Base-by-base conservation (phyloP, 805 yeast genomes). In the Candida anglica region DNA sequence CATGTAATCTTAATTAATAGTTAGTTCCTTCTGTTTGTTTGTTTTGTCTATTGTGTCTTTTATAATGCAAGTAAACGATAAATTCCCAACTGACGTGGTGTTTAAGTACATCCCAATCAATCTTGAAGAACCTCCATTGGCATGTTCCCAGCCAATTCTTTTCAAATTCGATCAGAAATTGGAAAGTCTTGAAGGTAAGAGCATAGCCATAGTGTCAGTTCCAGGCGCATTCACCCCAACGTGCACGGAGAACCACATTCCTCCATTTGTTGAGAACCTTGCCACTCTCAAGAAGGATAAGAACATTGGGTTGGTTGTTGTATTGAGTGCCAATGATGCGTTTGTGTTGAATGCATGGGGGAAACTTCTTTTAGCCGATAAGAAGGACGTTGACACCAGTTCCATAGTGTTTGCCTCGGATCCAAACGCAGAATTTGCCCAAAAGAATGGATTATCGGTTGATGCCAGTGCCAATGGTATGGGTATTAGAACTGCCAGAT, bases 171-270 rank as follows among this genome's bases (percentile, higher is more conserved):
- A 63, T 47, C 50, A 52, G 19, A 41, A 63, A 33, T 19, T 63
- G 17, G 49, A 40, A 28, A 45, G 58, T 30, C 41, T 50, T 22
- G 46, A 48, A 19, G 48, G 53, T 16, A 55, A 52, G 28, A n/a
- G n/a, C n/a, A 47, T 61, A 5, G 46, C 63, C 30, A 43, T 65
- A 30, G 66, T 66, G 15, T 47, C 69, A 8, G 69, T 65, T 19
- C 73, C 73, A 6, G 70, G 68, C 18, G 67, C 69, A 2, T 65
- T 64, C 48, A 62, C 71, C 6, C 70, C 71, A n/a, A 53, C 67
- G 2, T 66, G 73, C 40, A 65, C 71, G 16, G 71, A 63, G 42
- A 53, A 58, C 43, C 73, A 66, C 48, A 53, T 66, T 30, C 73
- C 73, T 5, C 65, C 61, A 14, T 56, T 47, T 42, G 52, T 66